Evolutionary conservation across 2,329 filamentous ascomycete genomes (phyloP).

Genomic region (Harringtonia lauricola): DNA sequence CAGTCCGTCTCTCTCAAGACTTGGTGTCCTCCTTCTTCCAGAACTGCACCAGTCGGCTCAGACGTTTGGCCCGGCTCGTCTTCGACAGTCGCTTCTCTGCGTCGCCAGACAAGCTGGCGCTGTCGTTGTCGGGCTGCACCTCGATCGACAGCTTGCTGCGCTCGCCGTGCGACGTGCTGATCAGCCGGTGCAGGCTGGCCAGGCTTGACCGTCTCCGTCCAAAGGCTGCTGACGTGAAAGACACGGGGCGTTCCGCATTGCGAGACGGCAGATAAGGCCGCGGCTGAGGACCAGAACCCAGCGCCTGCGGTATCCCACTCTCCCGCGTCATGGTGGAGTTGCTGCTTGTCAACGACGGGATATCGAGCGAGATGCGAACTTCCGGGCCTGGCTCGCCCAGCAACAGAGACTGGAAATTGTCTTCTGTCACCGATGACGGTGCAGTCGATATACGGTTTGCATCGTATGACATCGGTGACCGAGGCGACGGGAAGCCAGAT

Average conservation of each 20-base stretch:
- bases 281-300: constrained; percentile 22
- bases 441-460: constrained; percentile 64
- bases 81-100: constrained; percentile 44
- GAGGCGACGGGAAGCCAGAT: constrained; percentile 55
- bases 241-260: constrained; percentile 46
- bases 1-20: background rate
- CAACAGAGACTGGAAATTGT: constrained; percentile 59
- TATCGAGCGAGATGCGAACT: constrained; percentile 55
- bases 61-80: constrained; percentile 53
- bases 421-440: constrained; percentile 62
- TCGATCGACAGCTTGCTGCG: constrained; percentile 65
- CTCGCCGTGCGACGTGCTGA: constrained; percentile 64
- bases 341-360: constrained; percentile 65
- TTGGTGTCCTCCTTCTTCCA: constrained; percentile 49
- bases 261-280: constrained; percentile 36
- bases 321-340: constrained; percentile 68
- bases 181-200: constrained; percentile 64
- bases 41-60: constrained; percentile 69
- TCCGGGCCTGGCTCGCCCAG: constrained; percentile 67
- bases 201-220: constrained; percentile 65
- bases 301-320: constrained; percentile 39
- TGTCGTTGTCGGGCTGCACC: constrained; percentile 36
- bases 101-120: constrained; percentile 19
- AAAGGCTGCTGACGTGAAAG: constrained; percentile 49
- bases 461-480: constrained; percentile 59